Conservation (phyloP, 441 rosid genomes). For the Populus trichocarpa region DNA sequence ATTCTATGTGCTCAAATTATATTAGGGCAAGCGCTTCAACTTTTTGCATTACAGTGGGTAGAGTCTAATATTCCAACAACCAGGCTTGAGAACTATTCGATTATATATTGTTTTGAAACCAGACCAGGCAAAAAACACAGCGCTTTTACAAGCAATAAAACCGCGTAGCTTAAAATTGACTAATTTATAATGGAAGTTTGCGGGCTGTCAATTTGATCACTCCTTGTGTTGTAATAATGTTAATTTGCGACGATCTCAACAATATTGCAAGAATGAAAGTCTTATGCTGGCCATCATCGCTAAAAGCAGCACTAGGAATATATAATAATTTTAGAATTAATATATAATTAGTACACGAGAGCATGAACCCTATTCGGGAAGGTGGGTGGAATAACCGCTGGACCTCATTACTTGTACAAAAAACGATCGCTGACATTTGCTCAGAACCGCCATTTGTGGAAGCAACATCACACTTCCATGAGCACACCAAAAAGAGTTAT, state of each 20-base stretch:
- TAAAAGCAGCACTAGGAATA: conserved; percentile 12
- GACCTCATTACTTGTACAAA: conserved; percentile 51
- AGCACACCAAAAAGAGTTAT: conserved; percentile 2
- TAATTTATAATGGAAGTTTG: not conserved
- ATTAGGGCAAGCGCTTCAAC: not conserved
- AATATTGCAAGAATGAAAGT: not conserved
- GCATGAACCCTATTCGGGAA: not conserved
- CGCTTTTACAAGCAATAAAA: not conserved
- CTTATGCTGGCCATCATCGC: not conserved
- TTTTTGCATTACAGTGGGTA: not conserved
- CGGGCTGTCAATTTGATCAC: not conserved
- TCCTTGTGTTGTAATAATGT: not conserved
- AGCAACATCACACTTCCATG: conserved; percentile 29
- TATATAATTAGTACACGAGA: not conserved
- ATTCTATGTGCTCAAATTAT: not conserved
- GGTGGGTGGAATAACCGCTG: conserved; percentile 43
- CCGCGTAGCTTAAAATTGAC: not conserved
- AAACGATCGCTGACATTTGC: conserved; percentile 11
- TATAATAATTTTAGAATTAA: not conserved
- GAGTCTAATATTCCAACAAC: too few species aligned
- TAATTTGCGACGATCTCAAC: not conserved
- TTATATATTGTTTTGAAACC: too few species aligned
- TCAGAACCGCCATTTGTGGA: conserved; percentile 25
- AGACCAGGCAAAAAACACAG: not conserved
- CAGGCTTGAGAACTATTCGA: too few species aligned